Conservation (phyloP, 2,329 filamentous ascomycete genomes). For the Lithohypha guttulata region DNA sequence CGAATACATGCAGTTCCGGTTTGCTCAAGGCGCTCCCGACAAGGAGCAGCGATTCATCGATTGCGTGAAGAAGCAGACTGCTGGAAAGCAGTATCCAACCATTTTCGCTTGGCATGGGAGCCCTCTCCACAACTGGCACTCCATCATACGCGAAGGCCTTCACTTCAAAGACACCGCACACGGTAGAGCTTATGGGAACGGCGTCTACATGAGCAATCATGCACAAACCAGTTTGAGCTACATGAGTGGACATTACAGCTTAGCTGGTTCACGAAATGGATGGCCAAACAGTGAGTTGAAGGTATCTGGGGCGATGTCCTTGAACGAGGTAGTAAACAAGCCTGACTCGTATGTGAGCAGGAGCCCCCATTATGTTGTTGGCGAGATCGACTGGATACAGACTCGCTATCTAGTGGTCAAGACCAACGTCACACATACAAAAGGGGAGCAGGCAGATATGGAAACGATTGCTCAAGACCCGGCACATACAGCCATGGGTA, state of each 20-base stretch:
- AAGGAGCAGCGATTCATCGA: slow-evolving; percentile 67
- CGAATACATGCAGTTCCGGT: slow-evolving; percentile 68
- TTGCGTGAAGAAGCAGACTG: slow-evolving; percentile 42
- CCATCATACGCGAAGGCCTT: slow-evolving; percentile 72
- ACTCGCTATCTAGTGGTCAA: slow-evolving; percentile 70
- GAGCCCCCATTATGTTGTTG: slow-evolving; percentile 58
- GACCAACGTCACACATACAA: slow-evolving; percentile 17
- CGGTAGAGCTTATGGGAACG: slow-evolving; percentile 65
- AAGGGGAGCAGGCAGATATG: not conserved
- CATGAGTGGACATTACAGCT: slow-evolving; percentile 15
- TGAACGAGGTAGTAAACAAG: slow-evolving; percentile 78
- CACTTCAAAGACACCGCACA: slow-evolving; percentile 54
- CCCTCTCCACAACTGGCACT: slow-evolving; percentile 69
- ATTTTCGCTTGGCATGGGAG: slow-evolving; percentile 86
- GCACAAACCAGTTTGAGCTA: slow-evolving; percentile 50
- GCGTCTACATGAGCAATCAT: slow-evolving; percentile 65
- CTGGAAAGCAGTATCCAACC: slow-evolving; percentile 47
- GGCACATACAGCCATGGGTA: slow-evolving; percentile 25
- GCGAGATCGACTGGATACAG: slow-evolving; percentile 75
- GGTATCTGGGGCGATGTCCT: slow-evolving; percentile 50
- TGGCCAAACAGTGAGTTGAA: slow-evolving; percentile 62
- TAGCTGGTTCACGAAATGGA: slow-evolving; percentile 1
- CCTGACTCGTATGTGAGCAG: slow-evolving; percentile 49
- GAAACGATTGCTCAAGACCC: slow-evolving; percentile 24
- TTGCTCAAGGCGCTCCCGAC: slow-evolving; percentile 78